Conservation (phyloP, 2,329 filamentous ascomycete genomes). For the Epichloe sylvatica region DNA sequence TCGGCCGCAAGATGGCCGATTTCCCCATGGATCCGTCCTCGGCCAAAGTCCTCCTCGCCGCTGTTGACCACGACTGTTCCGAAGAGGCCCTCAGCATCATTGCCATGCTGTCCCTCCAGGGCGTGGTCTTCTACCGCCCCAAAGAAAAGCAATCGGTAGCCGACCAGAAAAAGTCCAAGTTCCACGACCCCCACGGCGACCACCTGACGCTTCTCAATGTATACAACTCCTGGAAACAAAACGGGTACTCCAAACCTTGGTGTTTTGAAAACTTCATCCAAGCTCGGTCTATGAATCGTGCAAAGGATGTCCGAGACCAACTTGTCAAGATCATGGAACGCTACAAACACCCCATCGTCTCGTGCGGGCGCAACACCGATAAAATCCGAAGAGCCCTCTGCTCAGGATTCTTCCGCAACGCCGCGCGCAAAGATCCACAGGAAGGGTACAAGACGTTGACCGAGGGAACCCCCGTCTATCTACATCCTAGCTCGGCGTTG, state of each 20-base stretch:
- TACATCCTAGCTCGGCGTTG: slow-evolving; percentile 81
- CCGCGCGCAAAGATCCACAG: slow-evolving; percentile 84
- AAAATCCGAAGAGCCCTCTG: slow-evolving; percentile 83
- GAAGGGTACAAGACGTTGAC: slow-evolving; percentile 97
- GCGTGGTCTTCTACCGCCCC: slow-evolving; percentile 83
- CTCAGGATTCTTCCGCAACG: slow-evolving; percentile 88
- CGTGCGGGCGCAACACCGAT: slow-evolving; percentile 75
- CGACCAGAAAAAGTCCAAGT: slow-evolving; percentile 95
- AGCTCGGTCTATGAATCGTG: slow-evolving; percentile 72
- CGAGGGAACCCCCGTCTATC: slow-evolving; percentile 85
- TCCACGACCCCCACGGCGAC: slow-evolving; percentile 93
- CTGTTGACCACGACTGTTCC: slow-evolving; percentile 75
- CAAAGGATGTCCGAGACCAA: slow-evolving; percentile 85
- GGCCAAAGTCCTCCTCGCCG: slow-evolving; percentile 78
- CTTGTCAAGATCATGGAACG: slow-evolving; percentile 87
- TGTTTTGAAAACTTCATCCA: slow-evolving; percentile 98
- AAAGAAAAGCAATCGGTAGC: slow-evolving; percentile 96
- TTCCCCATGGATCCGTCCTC: slow-evolving; percentile 95
- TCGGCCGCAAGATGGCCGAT: slow-evolving; percentile 94
- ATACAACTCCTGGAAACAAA: slow-evolving; percentile 91
- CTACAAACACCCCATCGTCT: slow-evolving; percentile 68
- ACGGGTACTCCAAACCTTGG: slow-evolving; percentile 73
- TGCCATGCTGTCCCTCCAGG: slow-evolving; percentile 78
- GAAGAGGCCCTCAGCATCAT: slow-evolving; percentile 93
- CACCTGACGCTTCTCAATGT: slow-evolving; percentile 92